Conservation (phyloP, 164 flowering plant species). For the Tetracentron sinense region DNA sequence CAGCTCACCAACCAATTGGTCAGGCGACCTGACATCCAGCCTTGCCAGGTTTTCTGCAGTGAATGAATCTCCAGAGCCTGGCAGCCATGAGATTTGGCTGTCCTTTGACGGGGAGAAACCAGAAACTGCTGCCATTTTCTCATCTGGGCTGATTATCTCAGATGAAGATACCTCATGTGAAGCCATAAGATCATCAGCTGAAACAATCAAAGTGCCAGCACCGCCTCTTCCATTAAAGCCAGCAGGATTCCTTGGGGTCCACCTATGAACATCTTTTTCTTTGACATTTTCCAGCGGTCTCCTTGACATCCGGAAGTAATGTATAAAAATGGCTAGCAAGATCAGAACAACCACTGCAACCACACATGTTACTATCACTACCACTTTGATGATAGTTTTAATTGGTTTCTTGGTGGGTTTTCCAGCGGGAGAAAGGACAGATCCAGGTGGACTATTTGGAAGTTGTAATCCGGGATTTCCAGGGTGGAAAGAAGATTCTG, state of each 20-base stretch:
- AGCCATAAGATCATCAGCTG: conserved; percentile 68
- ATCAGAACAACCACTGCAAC: conserved; percentile 53
- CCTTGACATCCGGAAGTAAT: conserved; percentile 50
- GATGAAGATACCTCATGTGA: conserved; percentile 76
- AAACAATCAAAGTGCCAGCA: conserved; percentile 55
- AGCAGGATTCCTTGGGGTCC: conserved; percentile 35
- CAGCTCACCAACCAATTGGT: conserved; percentile 81
- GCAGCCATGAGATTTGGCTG: conserved; percentile 75
- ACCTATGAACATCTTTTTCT: conserved; percentile 33
- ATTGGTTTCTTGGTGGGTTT: conserved; percentile 37
- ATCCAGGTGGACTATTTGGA: conserved; percentile 55
- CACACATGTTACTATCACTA: conserved; percentile 62
- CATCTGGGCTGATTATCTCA: conserved; percentile 65
- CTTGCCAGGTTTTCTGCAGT: conserved; percentile 59
- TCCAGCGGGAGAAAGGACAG: conserved; percentile 25
- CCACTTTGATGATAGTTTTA: conserved; percentile 52
- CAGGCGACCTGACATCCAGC: conserved; percentile 84
- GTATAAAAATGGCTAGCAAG: conserved; percentile 59
- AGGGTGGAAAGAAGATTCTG: conserved; percentile 79
- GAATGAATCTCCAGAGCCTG: conserved; percentile 83
- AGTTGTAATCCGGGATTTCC: conserved; percentile 58
- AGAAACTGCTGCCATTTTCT: conserved; percentile 51
- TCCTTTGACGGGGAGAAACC: conserved; percentile 72
- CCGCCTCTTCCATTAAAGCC: conserved; percentile 42
- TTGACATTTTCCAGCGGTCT: conserved; percentile 26